Evolutionary conservation across 1,284 basidiomycete species (phyloP).

Genomic region (Microbotryum saponariae): DNA sequence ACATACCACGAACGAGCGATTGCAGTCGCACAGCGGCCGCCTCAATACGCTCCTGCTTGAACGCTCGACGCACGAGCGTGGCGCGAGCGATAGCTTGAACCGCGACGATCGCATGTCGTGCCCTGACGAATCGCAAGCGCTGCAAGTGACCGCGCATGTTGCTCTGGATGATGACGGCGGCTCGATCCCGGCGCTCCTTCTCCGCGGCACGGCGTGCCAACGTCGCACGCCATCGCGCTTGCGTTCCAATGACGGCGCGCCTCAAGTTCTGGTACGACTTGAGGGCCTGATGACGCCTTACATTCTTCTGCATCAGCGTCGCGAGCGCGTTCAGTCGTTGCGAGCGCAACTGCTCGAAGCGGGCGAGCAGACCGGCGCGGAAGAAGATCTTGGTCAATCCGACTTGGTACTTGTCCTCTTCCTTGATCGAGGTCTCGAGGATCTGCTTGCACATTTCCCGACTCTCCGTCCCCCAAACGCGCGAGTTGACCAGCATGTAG

Average conservation of each 20-base stretch:
- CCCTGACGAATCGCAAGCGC: constrained; percentile 59
- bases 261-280: constrained; percentile 71
- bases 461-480: constrained; percentile 64
- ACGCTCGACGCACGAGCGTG: constrained; percentile 60
- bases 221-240: constrained; percentile 88
- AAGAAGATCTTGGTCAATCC: constrained; percentile 99
- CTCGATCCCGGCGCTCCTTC: constrained; percentile 61
- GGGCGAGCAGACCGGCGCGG: constrained; percentile 97
- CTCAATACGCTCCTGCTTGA: constrained; percentile 54
- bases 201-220: constrained; percentile 66
- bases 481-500: constrained; percentile 88
- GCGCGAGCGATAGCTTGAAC: constrained; percentile 82
- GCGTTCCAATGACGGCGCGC: constrained; percentile 69
- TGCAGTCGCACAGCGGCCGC: constrained; percentile 64
- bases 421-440: constrained; percentile 75
- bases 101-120: constrained; percentile 57
- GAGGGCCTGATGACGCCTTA: constrained; percentile 73
- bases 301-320: constrained; percentile 95
- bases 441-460: constrained; percentile 77
- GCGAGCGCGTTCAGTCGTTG: constrained; percentile 82
- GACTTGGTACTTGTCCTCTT: constrained; percentile 92
- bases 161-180: constrained; percentile 70
- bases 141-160: constrained; percentile 65
- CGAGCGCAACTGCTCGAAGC: constrained; percentile 81
- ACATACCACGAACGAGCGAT: constrained; percentile 43